These are phyloP conservation scores for Eutrema japonicum DNA, from an alignment of 345 rosid species.

Conservation along the genomic window DNA sequence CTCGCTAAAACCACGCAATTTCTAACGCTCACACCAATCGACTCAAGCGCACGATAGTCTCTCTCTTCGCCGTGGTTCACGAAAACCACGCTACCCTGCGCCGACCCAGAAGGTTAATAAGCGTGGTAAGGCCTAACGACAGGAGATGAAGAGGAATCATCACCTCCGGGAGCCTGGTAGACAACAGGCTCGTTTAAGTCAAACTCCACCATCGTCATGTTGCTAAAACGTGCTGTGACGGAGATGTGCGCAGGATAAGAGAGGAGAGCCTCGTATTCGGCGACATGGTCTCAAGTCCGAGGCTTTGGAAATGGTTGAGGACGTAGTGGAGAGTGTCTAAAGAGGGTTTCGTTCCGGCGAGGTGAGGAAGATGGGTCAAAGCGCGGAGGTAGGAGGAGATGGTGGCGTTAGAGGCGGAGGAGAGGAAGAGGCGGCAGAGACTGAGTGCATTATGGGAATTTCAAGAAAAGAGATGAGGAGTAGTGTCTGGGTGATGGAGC, in stretches of 20 bases:
- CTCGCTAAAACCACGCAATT: constrained; percentile 68
- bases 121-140: constrained; percentile 85
- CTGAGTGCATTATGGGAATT: constrained; percentile 44
- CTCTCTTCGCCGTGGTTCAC: constrained; percentile 74
- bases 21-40: constrained; percentile 63
- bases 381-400: constrained; percentile 76
- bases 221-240: constrained; percentile 56
- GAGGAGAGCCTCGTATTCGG: constrained; percentile 61
- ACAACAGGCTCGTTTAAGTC: constrained; percentile 40
- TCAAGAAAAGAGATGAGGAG: constrained; percentile 25
- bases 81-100: constrained; percentile 59
- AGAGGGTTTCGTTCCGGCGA: constrained; percentile 81
- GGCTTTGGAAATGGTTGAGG: constrained; percentile 58
- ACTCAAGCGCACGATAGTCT: constrained; percentile 68
- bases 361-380: constrained; percentile 78
- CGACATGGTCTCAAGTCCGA: constrained; percentile 56
- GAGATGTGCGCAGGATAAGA: constrained; percentile 73
- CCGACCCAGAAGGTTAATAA: constrained; percentile 85
- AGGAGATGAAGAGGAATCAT: neutral
- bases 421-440: constrained; percentile 65
- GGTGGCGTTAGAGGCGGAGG: constrained; percentile 70
- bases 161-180: constrained; percentile 40
- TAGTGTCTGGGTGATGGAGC: constrained; percentile 46
- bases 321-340: constrained; percentile 60
- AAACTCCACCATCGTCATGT: constrained; percentile 49